Conservation (phyloP, 2,329 filamentous ascomycete genomes). For the Aplosporella prunicola region DNA sequence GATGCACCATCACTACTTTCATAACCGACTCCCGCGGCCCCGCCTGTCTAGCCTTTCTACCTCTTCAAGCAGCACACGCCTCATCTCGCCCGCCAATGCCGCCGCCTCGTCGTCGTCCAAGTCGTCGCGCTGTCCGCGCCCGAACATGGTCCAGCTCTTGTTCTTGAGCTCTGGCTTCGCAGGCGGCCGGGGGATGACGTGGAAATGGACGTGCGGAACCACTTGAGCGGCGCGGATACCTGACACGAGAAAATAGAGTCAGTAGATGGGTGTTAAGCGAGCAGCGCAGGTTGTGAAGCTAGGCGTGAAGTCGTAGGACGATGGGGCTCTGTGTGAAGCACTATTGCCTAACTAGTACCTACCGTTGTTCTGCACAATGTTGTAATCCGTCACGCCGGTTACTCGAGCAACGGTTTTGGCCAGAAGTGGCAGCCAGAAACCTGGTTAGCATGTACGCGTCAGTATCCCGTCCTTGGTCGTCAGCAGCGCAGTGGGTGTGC, state of each 20-base stretch:
- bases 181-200: constrained; percentile 74
- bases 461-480: background rate
- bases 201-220: constrained; percentile 88
- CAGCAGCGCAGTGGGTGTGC: no score
- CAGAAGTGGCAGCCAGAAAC: constrained; percentile 57
- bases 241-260: no score
- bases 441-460: constrained; percentile 16
- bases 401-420: constrained; percentile 60
- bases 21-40: background rate
- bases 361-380: constrained; percentile 93
- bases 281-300: no score
- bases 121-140: constrained; percentile 60
- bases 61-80: constrained; percentile 31
- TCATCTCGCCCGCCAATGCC: constrained; percentile 45
- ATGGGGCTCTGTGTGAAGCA: no score
- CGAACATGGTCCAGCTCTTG: constrained; percentile 76
- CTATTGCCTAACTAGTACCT: no score
- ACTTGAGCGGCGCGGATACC: constrained; percentile 81
- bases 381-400: constrained; percentile 75
- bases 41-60: constrained; percentile 18
- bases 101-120: constrained; percentile 66
- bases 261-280: background rate
- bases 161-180: constrained; percentile 42
- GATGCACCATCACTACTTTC: no score
- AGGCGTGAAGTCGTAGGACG: no score